Conservation (phyloP, 208 protist species). For the Leishmania turanica region DNA sequence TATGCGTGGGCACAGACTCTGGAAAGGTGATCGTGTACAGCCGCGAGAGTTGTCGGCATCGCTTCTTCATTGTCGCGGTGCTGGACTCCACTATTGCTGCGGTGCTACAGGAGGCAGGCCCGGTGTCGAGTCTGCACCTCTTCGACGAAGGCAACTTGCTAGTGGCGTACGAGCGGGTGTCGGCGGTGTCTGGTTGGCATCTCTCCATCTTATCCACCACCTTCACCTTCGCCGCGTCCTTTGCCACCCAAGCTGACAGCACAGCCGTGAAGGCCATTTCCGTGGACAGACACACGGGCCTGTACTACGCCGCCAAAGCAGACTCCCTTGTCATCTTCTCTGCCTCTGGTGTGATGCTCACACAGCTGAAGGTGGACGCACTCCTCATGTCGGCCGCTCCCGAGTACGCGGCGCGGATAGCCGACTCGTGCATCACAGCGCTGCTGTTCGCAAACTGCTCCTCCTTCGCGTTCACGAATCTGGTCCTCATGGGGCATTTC, state of each 20-base stretch:
- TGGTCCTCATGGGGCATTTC: conserved; percentile 26
- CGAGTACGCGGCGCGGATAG: conserved; percentile 20
- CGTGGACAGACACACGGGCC: conserved; percentile 28
- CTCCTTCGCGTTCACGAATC: conserved; percentile 25
- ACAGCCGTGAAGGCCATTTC: conserved; percentile 38
- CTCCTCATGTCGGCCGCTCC: conserved; percentile 24
- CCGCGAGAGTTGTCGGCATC: conserved; percentile 23
- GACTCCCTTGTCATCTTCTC: conserved; percentile 45
- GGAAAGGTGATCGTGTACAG: conserved; percentile 60
- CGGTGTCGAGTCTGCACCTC: conserved; percentile 36
- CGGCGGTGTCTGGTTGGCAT: conserved; percentile 52
- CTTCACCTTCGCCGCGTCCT: conserved; percentile 44
- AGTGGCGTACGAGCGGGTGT: conserved; percentile 30
- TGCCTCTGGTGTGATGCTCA: conserved; percentile 39
- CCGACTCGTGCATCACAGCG: conserved; percentile 19
- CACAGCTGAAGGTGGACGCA: conserved; percentile 24
- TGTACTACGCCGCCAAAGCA: conserved; percentile 47
- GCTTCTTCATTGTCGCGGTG: conserved; percentile 40
- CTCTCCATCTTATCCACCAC: conserved; percentile 35
- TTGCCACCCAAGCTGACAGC: conserved; percentile 21
- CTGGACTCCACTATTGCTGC: conserved; percentile 34
- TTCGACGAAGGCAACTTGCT: conserved; percentile 52
- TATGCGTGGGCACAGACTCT: conserved; percentile 50
- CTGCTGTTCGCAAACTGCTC: conserved; percentile 31
- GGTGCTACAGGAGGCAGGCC: conserved; percentile 1